Evolutionary conservation across 768 basidiomycete genomes (phyloP).

Genomic region (Ramaria rubella): DNA sequence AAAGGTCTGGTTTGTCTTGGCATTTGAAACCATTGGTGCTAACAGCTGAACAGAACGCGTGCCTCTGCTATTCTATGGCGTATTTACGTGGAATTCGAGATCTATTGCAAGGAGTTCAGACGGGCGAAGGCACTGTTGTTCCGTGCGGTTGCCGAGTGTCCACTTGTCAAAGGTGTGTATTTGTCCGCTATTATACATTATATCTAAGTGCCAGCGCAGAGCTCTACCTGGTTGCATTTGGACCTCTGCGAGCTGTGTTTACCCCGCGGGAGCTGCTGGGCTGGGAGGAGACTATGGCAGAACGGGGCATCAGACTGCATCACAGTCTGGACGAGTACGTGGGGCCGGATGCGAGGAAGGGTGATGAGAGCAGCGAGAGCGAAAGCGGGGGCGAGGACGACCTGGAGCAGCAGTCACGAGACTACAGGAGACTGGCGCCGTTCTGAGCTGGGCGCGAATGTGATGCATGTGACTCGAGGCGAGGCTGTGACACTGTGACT

Average conservation of each 20-base stretch:
- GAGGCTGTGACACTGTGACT: background rate
- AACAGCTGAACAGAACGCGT: constrained; percentile 45
- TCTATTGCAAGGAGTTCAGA: constrained; percentile 48
- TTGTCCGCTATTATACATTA: background rate
- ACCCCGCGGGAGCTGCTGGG: constrained; percentile 48
- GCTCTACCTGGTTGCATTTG: constrained; percentile 72
- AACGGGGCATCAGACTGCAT: constrained; percentile 61
- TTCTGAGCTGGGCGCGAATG: constrained; percentile 33
- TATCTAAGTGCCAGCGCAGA: constrained; percentile 35
- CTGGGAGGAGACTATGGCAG: constrained; percentile 70
- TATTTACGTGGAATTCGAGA: constrained; percentile 72
- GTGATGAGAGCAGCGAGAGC: constrained; percentile 21
- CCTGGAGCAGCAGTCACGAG: constrained; percentile 53
- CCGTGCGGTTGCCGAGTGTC: constrained; percentile 69
- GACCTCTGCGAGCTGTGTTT: constrained; percentile 56
- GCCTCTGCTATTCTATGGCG: constrained; percentile 66
- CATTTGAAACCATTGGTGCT: background rate
- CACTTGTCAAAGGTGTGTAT: constrained; percentile 60
- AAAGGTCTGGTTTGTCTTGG: constrained; percentile 43
- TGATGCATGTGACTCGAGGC: background rate
- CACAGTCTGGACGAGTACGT: constrained; percentile 48
- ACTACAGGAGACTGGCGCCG: constrained; percentile 56
- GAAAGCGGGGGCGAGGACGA: constrained; percentile 38
- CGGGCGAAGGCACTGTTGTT: constrained; percentile 68
- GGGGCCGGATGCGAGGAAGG: constrained; percentile 8